phyloP scores from a whole-genome alignment of 73 alveolate genomes.

The Urostyla sp. region DNA sequence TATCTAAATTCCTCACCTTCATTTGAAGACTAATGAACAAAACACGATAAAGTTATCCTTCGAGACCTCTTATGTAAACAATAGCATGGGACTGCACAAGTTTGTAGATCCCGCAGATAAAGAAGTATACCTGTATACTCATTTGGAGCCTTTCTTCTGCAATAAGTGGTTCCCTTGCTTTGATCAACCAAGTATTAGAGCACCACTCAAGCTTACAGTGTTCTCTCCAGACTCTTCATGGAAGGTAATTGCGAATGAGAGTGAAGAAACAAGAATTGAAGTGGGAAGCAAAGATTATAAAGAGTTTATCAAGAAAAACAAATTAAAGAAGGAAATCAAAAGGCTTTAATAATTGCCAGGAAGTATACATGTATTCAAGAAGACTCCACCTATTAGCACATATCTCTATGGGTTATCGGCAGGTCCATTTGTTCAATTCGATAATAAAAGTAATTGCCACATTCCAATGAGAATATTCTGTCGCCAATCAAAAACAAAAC shows the following conservation, averaged over 20 bases:
- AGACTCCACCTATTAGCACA: slow-evolving; percentile 50
- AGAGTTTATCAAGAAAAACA: slow-evolving; percentile 52
- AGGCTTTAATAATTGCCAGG: slow-evolving; percentile 64
- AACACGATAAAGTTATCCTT: slow-evolving; percentile 56
- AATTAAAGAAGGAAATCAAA: slow-evolving; percentile 65
- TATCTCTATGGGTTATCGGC: slow-evolving; percentile 60
- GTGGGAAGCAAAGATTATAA: slow-evolving; percentile 44
- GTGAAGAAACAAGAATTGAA: slow-evolving; percentile 24
- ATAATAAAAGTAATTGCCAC: slow-evolving; percentile 32
- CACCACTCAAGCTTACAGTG: slow-evolving; percentile 82
- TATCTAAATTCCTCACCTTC: slow-evolving; percentile 41
- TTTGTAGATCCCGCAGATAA: slow-evolving; percentile 94
- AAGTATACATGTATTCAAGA: slow-evolving; percentile 15
- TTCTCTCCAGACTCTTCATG: slow-evolving; percentile 91
- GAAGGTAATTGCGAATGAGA: slow-evolving; percentile 93
- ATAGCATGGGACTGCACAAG: slow-evolving; percentile 96
- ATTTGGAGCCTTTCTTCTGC: slow-evolving; percentile 96
- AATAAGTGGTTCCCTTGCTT: slow-evolving; percentile 98
- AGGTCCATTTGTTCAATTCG: slow-evolving; percentile 52
- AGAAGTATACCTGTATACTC: slow-evolving; percentile 93
- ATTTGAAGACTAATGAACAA: slow-evolving; percentile 28
- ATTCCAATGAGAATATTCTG: slow-evolving; percentile 73
- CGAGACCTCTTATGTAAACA: slow-evolving; percentile 76
- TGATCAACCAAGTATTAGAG: slow-evolving; percentile 98
- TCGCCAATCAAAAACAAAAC: slow-evolving; percentile 68